Evolutionary conservation across 1,284 basidiomycete species (phyloP).

Genomic region (Agaricales sp.): DNA sequence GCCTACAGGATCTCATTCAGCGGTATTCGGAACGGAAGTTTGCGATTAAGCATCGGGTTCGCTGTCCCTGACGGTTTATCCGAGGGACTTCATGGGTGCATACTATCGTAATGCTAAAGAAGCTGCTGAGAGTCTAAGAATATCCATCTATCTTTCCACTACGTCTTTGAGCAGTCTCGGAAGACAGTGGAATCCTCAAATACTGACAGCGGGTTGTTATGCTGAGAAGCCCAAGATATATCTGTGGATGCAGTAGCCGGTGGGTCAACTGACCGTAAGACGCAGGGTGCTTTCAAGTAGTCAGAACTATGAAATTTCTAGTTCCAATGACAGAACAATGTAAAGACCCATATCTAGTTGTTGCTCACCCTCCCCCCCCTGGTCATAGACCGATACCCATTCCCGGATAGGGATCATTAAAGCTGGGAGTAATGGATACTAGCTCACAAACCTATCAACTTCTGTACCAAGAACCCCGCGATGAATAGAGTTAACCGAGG

Average conservation of each 20-base stretch:
- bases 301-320: neutral
- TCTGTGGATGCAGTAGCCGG: neutral
- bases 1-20: neutral
- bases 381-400: no score
- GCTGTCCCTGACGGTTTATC: neutral
- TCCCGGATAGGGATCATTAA: no score
- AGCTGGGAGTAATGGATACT: no score
- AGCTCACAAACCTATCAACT: no score
- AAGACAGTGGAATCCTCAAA: neutral
- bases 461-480: no score
- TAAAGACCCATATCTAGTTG: no score
- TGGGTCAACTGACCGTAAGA: neutral
- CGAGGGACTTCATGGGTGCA: neutral
- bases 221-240: neutral
- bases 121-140: no score
- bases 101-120: neutral
- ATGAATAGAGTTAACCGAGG: no score
- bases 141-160: no score
- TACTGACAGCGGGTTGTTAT: neutral
- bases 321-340: no score
- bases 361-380: no score
- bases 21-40: constrained; percentile 1
- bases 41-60: neutral
- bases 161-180: neutral
- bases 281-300: neutral